Base-by-base conservation (phyloP, 2,329 filamentous ascomycete genomes). In the Colletotrichum eleusines region DNA sequence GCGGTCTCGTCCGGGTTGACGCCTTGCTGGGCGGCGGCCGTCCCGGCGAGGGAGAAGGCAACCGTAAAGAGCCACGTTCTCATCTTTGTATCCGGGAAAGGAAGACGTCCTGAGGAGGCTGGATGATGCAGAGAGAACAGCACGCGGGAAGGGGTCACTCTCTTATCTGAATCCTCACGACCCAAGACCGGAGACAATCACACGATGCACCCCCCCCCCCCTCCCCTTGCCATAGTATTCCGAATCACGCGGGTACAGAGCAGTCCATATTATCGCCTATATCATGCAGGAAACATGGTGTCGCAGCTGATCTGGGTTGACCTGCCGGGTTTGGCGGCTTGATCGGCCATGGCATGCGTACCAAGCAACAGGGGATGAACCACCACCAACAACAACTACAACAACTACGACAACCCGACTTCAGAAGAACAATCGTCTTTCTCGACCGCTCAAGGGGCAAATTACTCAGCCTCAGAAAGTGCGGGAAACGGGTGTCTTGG, bases 21-120 rank as follows among this genome's bases (percentile, higher is more conserved):
- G 7, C 35, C 35, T 26, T 60, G 60, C 26, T 60, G 60, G 9
- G 42, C 42, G 46, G 38, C 67, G 12, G 54, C 53, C n/a, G 51
- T 23, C 23, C 33, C 46, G 2, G 48, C 35, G 28, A 73, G 48
- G 28, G 40, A 54, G 23, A 60, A 33, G 23, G 35, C 63, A 12
- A 51, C 18, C 38, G 38, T 18, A 9, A 2, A 35, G 33, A 1
- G 2, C 33, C 50, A 5, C 38, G 61, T 23, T 33, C n/a, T 54
- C 33, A 63, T 46, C 40, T 42, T 14, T 44, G 9, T 14, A 12
- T 35, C 16, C 6, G 31, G 11, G 3, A 14, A n/a, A 54, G 1
- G 20, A 26, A 33, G 11, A 5, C 2, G 2, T 3, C 31, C 51
- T 54, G 3, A 11, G 44, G 55, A 31, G 9, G 14, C 38, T 28